A percentile compares a stretch with the other conserved stretches of the same genome.
Evolutionary conservation across 1,284 basidiomycete species (phyloP).

Genomic region (Cutaneotrichosporon sp.): DNA sequence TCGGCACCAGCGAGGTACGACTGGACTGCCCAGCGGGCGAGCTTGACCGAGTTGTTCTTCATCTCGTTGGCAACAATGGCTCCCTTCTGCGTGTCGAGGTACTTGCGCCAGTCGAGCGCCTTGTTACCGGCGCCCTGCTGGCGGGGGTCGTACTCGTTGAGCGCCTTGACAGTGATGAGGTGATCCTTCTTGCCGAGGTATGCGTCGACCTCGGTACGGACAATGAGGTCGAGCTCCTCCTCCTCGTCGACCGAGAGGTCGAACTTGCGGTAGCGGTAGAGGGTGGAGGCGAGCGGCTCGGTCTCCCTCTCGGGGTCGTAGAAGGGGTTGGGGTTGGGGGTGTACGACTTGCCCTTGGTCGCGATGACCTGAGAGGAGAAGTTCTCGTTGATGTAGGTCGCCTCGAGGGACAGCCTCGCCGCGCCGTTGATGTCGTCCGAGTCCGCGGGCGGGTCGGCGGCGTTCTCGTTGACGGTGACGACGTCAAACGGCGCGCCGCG

Average conservation of each 20-base stretch:
- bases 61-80: slow-evolving; percentile 99
- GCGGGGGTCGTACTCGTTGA: slow-evolving; percentile 97
- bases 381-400: slow-evolving; percentile 99
- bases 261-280: slow-evolving; percentile 94
- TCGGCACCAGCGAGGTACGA: slow-evolving; percentile 94
- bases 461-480: slow-evolving; percentile 98
- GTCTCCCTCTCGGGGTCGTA: slow-evolving; percentile 83
- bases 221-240: slow-evolving; percentile 75
- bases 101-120: slow-evolving; percentile 94
- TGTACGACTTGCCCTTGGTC: slow-evolving; percentile 55
- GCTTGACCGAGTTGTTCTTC: slow-evolving; percentile 99
- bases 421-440: slow-evolving; percentile 79
- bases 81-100: slow-evolving; percentile 92
- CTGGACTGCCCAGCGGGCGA: slow-evolving; percentile 96
- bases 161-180: slow-evolving; percentile 83
- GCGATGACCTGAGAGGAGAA: slow-evolving; percentile 94
- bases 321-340: slow-evolving; percentile 88
- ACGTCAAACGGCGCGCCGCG: slow-evolving; percentile 96
- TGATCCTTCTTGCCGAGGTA: slow-evolving; percentile 59
- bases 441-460: slow-evolving; percentile 89
- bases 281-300: slow-evolving; percentile 90
- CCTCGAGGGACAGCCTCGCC: slow-evolving; percentile 89
- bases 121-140: slow-evolving; percentile 60
- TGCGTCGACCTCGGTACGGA: slow-evolving; percentile 95
- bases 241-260: slow-evolving; percentile 91